Conservation (phyloP, 176 grass and related monocot genomes). For the Aegilops sharonensis region DNA sequence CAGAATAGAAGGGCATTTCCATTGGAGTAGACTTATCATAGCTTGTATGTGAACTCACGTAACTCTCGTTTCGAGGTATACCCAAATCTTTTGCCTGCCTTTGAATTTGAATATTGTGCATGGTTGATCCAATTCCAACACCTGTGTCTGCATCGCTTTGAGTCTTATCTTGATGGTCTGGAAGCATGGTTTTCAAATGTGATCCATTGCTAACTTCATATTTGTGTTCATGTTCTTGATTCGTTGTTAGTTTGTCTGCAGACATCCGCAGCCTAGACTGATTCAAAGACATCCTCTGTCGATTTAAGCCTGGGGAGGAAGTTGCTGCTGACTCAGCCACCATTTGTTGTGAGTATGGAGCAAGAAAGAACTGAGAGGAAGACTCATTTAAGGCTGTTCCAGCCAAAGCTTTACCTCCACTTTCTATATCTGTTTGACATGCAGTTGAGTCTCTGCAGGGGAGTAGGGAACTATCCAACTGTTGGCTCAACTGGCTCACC, state of each 20-base stretch:
- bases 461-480: conserved; percentile 38
- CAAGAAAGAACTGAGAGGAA: conserved; percentile 51
- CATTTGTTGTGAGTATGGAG: conserved; percentile 16
- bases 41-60: conserved; percentile 34
- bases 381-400: conserved; percentile 25
- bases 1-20: conserved; percentile 50
- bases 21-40: conserved; percentile 36
- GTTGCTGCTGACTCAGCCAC: conserved; percentile 36
- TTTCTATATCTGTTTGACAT: conserved; percentile 33
- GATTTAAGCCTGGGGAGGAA: conserved; percentile 39
- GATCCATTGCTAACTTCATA: conserved; percentile 32
- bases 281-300: conserved; percentile 31
- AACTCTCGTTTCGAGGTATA: conserved; percentile 39
- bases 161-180: conserved; percentile 32
- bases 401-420: conserved; percentile 10
- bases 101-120: conserved; percentile 31
- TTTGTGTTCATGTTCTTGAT: conserved; percentile 34
- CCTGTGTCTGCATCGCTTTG: conserved; percentile 21
- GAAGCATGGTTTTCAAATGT: conserved; percentile 20
- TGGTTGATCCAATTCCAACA: conserved; percentile 7
- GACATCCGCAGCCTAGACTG: conserved; percentile 32
- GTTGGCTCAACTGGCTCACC: conserved; percentile 42
- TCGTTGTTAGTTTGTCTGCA: conserved; percentile 34
- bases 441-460: conserved; percentile 34
- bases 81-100: conserved; percentile 35